Base-by-base conservation (phyloP, 1,284 basidiomycete genomes). In the Lentinula novae-zelandiae region DNA sequence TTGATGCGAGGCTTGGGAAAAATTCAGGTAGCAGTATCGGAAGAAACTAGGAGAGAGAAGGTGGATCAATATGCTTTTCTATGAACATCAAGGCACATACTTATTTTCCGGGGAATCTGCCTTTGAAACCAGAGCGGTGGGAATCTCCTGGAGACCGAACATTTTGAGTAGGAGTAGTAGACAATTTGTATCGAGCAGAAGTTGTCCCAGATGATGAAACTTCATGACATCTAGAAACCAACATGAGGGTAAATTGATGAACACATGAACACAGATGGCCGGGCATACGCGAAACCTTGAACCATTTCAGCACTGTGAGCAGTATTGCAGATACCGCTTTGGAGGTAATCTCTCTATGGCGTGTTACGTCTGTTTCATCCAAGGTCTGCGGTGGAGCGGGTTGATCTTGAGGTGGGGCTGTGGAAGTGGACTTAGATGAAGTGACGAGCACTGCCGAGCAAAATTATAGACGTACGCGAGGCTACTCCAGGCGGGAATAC, bases 251-350 rank as follows among this genome's bases (percentile, higher is more conserved):
- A 38, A 49, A 64, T 49, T 59, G 36, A 15, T 31, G n/a, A 49
- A 38, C 22, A 42, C 57, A 49, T 31, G n/a, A 49, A 38, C 22
- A 42, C 57, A 49, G 49, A 39, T 31, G 52, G 48, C 50, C 33
- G 31, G 51, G 82, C 90, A 73, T 66, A 96, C 95, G 95, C 56
- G 95, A 97, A 38, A 92, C 92, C 75, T 98, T 99, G 83, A 98
- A 98, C 97, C 97, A 99, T 72, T 98, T 98, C 65, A 99, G 75
- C 2, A 91, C 85, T 44, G 98, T 76, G 1, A 99, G 77, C 15
- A 99, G 73, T 64, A 99, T 97, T 1, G 96, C 95, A 17, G 96
- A 98, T 6, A 98, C 93, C 0, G 95, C 95, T 75, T 99, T 99
- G 5, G 93, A 95, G 0, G 94, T 96, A 68, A 99, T 97, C 74